Percentiles rank a stretch among this genome's conserved stretches.
Conservation (phyloP, 1,284 basidiomycete species). For the Ustilago bromivora region DNA sequence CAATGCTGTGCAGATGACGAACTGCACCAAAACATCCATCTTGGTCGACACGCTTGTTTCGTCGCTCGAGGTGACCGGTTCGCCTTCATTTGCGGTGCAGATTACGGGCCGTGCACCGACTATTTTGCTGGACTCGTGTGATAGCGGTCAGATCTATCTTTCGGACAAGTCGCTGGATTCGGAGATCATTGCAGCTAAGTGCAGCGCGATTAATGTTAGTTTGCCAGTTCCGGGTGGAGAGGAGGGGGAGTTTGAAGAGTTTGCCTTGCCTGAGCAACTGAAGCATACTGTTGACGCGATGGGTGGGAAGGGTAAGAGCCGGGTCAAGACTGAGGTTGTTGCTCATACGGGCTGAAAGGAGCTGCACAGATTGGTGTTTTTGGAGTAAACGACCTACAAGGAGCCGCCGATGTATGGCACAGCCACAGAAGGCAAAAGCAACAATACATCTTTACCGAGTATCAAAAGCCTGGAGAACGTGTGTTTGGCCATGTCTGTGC, state of each 20-base stretch:
- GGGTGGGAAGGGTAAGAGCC: constrained; percentile 77
- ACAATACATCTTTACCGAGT: background rate
- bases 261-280: constrained; percentile 94
- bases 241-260: constrained; percentile 90
- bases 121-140: constrained; percentile 91
- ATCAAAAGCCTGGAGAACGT: too few species aligned
- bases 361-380: background rate
- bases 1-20: constrained; percentile 86
- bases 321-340: constrained; percentile 64
- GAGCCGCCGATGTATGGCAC: background rate
- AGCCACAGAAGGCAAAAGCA: background rate
- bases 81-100: constrained; percentile 92
- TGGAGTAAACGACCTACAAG: background rate
- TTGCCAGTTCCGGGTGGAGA: constrained; percentile 88
- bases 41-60: constrained; percentile 93
- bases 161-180: constrained; percentile 82
- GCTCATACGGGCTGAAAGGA: constrained; percentile 55
- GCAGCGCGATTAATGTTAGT: constrained; percentile 91
- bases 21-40: constrained; percentile 86
- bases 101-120: constrained; percentile 90
- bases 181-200: constrained; percentile 95
- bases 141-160: constrained; percentile 94
- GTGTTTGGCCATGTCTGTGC: too few species aligned
- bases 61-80: constrained; percentile 85
- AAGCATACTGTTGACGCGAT: constrained; percentile 83